Evolutionary conservation across 2,329 filamentous ascomycete genomes (phyloP), one percentile per base, ranked within the genome.

Genomic region (Trichoderma gracile): DNA sequence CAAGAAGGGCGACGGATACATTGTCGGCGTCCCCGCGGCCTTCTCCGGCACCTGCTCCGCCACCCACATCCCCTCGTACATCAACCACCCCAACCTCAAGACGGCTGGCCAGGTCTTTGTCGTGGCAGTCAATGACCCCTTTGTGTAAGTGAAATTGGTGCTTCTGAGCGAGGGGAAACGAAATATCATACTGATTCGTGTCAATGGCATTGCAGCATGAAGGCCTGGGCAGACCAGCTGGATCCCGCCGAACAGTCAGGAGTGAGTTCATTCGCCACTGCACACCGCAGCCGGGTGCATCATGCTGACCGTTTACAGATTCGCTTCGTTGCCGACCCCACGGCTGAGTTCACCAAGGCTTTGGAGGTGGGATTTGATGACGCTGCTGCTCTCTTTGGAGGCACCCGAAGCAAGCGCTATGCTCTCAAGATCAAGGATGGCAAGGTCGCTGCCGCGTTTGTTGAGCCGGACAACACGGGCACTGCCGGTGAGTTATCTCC

Each of bases 41-140:
- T 94, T 92, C 78, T 84, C 82, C 1, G 79, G 79, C 27, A 81
- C 80, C 30, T 86, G 83, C 79, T 86, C 84, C 52, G 78, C 80
- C 73, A 80, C 76, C 67, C 94, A 98, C 75, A 83, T 98, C 52
- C 94, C 94, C 0, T 90, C 91, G 63, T 98, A 93, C 79, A 89
- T 97, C 77, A 88, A 87, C 73, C 90, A 92, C 74, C 84, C 89
- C 63, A 87, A 89, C 75, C 83, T 96, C 71, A 91, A 91, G 79
- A 82, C 89, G 66, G 92, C 91, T 33, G 93, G 93, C 55, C 83
- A 90, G 72, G 91, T 97, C 52, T 96, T 96, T 73, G 92, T 98
- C 46, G 87, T 98, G 64, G 88, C 91, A 17, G 93, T 97, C 74
- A 98, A 98, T 75, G 94, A 98, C 76, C 86, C 93, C 21, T 97